Percentiles rank a stretch among this genome's conserved stretches.
phyloP scores from a whole-genome alignment of 2,329 filamentous ascomycete species.

The Neofusicoccum umdonicola region DNA sequence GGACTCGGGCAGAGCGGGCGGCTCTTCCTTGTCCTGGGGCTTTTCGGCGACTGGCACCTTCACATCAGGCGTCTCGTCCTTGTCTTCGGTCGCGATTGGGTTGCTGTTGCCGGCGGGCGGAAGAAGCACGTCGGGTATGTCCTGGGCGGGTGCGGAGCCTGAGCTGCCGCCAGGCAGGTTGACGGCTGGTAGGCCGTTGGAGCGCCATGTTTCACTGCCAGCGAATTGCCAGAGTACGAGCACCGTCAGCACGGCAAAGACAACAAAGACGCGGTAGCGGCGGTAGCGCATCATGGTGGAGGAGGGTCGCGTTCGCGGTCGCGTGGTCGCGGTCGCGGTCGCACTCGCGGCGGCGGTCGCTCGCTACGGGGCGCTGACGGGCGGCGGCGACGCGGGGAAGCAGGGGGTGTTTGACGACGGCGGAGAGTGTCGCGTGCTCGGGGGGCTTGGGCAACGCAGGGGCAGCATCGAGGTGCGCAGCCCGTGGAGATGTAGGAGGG shows the following conservation, averaged over 20 bases:
- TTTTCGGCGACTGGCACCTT: conserved; percentile 32
- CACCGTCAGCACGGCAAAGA: conserved; percentile 55
- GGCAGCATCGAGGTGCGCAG: conserved; percentile 2
- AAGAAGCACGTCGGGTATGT: conserved; percentile 2
- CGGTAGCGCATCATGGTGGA: conserved; percentile 56
- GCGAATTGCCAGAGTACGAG: conserved; percentile 55
- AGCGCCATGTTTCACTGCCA: conserved; percentile 42
- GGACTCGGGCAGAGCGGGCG: conserved; percentile 7
- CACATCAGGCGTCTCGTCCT: conserved; percentile 33
- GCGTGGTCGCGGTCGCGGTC: conserved; percentile 1
- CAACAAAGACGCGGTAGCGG: conserved; percentile 60
- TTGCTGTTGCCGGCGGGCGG: conserved; percentile 26
- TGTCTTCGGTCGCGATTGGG: conserved; percentile 5
- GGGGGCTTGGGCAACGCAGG: neutral
- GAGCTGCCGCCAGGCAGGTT: neutral
- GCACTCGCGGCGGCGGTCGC: conserved; percentile 12
- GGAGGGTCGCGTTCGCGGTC: neutral
- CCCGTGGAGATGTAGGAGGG: neutral
- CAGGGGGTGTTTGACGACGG: conserved; percentile 4
- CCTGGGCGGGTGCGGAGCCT: neutral
- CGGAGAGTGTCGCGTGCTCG: conserved; percentile 14
- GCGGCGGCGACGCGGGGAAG: neutral
- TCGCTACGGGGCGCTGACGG: neutral
- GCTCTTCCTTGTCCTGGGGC: conserved; percentile 8
- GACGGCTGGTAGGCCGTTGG: conserved; percentile 16